Conservation (phyloP, 129 eudicot genomes). For the Heracleum sosnowskyi region DNA sequence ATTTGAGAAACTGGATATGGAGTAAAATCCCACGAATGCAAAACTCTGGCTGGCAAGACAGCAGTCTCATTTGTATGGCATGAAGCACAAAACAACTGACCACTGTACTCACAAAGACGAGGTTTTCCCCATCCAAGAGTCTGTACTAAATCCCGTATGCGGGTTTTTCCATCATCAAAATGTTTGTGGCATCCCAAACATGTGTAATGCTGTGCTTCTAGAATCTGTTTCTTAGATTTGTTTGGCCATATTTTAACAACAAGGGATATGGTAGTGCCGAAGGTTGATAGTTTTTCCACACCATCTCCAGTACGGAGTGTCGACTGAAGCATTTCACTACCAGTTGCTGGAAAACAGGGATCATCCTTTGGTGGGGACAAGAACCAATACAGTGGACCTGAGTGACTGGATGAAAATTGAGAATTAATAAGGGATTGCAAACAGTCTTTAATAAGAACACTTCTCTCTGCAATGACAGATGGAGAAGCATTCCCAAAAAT, state of each 20-base stretch:
- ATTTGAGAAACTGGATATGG: slow-evolving; percentile 81
- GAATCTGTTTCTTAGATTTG: slow-evolving; percentile 62
- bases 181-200: slow-evolving; percentile 84
- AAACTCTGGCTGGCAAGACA: slow-evolving; percentile 84
- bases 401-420: slow-evolving; percentile 30
- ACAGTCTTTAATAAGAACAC: slow-evolving; percentile 78
- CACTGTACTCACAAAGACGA: slow-evolving; percentile 83
- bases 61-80: slow-evolving; percentile 87
- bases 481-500: slow-evolving; percentile 80
- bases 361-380: slow-evolving; percentile 49
- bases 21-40: slow-evolving; percentile 91
- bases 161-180: slow-evolving; percentile 79
- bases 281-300: slow-evolving; percentile 15
- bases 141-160: slow-evolving; percentile 57
- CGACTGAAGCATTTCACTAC: slow-evolving; percentile 19
- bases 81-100: slow-evolving; percentile 78
- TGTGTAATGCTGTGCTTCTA: slow-evolving; percentile 73
- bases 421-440: slow-evolving; percentile 53
- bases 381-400: slow-evolving; percentile 48
- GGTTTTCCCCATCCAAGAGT: slow-evolving; percentile 93
- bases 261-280: slow-evolving; percentile 81
- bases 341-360: slow-evolving; percentile 28
- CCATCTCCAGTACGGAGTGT: slow-evolving; percentile 20
- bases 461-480: slow-evolving; percentile 65
- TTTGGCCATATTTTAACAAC: slow-evolving; percentile 50